Percentiles rank a stretch among this genome's conserved stretches.
Evolutionary conservation across 495 filamentous ascomycete genomes (phyloP).

Genomic region (Tirmania nivea): DNA sequence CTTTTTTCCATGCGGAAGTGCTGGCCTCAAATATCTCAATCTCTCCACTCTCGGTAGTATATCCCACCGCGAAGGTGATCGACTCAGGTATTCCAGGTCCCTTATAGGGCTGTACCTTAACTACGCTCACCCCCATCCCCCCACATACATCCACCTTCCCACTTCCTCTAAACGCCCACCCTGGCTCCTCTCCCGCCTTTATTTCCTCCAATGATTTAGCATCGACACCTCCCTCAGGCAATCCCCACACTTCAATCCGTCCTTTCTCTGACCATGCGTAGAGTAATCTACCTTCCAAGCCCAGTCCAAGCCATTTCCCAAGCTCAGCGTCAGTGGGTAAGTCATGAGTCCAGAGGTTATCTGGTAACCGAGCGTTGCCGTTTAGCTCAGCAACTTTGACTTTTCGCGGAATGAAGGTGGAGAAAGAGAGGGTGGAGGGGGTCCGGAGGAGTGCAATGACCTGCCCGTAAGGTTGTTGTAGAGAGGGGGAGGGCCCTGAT

Average conservation of each 20-base stretch:
- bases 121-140: neutral
- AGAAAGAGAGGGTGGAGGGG: neutral
- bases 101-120: slow-evolving; percentile 19
- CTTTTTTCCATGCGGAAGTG: neutral
- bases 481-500: neutral
- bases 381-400: neutral
- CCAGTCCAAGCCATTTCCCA: neutral
- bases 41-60: neutral
- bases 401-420: neutral
- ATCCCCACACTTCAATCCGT: neutral
- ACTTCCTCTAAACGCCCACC: neutral
- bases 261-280: neutral
- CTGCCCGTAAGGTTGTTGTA: neutral
- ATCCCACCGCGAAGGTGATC: neutral
- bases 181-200: neutral
- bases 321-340: neutral
- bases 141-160: neutral
- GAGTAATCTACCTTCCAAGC: neutral
- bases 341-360: neutral
- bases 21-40: neutral
- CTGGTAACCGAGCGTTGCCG: neutral
- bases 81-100: slow-evolving; percentile 28
- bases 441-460: neutral
- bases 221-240: neutral
- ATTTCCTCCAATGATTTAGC: neutral